Evolutionary conservation across 257 asterid species (phyloP), one percentile per base, ranked within the genome.

Genomic region (Jacaranda copaia): DNA sequence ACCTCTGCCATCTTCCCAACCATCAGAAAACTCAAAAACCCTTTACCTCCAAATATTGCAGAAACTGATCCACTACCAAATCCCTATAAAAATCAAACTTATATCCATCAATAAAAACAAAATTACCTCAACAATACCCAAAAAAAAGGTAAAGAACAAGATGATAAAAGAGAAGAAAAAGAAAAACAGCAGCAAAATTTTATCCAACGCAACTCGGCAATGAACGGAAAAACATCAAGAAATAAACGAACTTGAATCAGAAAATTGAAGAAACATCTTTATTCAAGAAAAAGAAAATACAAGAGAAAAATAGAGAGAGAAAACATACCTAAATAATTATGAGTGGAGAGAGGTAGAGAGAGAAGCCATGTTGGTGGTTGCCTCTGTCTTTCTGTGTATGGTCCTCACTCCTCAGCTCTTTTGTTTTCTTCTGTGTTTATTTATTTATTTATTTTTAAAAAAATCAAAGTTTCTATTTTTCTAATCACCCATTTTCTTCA

Each of bases 341-440:
- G 82, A 81, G 86, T 65, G 79, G 80, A 68, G 86, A 78, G 84
- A 70, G 80, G 67, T n/a, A 62, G 86, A 75, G 82, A 77, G 87
- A 77, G 82, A 81, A 55, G 71, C 70, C 85, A 80, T 74, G 83
- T 79, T 82, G 81, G 77, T 83, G 82, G 86, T 83, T 79, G 83
- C 74, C 76, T 75, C 79, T 74, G 81, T 70, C 72, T 79, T 57
- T 75, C 81, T 79, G 80, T 79, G 80, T 79, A 66, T 72, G 86
- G 86, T 83, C 81, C 86, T 83, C 79, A 59, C 81, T 68, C 81
- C 86, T 79, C 84, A 83, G 81, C 87, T 83, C 84, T 76, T 76
- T 83, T 72, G 80, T 76, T 79, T 79, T 76, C 74, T 66, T 76
- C 68, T 80, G 18, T 72, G 76, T 71, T 60, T 66, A 67, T 60